Evolutionary conservation across 345 rosid species (phyloP).

Genomic region (Noccaea caerulescens): DNA sequence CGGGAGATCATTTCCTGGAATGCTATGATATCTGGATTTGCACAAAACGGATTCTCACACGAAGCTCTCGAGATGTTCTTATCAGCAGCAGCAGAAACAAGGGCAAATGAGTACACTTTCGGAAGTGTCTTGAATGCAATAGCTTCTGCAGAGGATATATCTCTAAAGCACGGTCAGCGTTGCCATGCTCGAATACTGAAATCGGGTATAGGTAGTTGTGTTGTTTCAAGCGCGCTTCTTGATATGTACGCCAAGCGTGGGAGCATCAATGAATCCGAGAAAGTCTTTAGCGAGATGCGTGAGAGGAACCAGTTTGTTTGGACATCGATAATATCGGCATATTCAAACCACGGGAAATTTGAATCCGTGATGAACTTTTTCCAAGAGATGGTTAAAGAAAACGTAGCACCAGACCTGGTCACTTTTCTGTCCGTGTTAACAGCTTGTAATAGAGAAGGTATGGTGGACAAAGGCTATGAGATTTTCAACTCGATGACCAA

Average conservation of each 20-base stretch:
- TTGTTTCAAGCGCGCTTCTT: conserved; percentile 78
- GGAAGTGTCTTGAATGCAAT: conserved; percentile 87
- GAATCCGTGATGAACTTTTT: conserved; percentile 69
- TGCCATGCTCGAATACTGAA: conserved; percentile 77
- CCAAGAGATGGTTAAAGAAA: conserved; percentile 62
- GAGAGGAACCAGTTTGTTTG: conserved; percentile 66
- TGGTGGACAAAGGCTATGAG: conserved; percentile 68
- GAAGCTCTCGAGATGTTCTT: conserved; percentile 61
- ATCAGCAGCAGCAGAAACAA: conserved; percentile 49
- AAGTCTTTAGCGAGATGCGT: conserved; percentile 62
- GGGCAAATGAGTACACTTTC: conserved; percentile 75
- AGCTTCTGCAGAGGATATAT: conserved; percentile 73
- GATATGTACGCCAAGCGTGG: conserved; percentile 98
- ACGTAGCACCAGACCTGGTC: conserved; percentile 68
- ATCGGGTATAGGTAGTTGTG: conserved; percentile 57
- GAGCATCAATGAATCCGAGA: conserved; percentile 66
- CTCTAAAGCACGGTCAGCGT: conserved; percentile 71
- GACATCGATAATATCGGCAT: conserved; percentile 88
- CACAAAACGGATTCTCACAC: conserved; percentile 62
- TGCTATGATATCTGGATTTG: conserved; percentile 82
- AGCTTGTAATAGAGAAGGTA: conserved; percentile 77
- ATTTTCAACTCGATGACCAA: conserved; percentile 61
- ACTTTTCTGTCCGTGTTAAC: conserved; percentile 80
- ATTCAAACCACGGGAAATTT: conserved; percentile 86
- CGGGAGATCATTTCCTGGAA: conserved; percentile 78